Evolutionary conservation across 2,329 filamentous ascomycete genomes (phyloP), one percentile per base, ranked within the genome.

Genomic region (Exophiala spinifera): DNA sequence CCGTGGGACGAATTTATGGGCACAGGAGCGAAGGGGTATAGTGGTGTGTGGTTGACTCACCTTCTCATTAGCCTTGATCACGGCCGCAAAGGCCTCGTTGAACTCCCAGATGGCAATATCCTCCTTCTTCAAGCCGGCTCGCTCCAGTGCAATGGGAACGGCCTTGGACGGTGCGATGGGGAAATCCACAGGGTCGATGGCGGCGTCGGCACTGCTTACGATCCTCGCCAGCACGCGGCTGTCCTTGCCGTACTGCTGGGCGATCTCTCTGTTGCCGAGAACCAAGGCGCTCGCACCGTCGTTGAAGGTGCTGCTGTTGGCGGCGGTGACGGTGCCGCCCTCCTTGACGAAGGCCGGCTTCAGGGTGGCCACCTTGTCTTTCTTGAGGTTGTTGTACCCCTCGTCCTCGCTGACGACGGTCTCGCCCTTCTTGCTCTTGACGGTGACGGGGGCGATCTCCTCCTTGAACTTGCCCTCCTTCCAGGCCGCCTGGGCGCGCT

Each of bases 101-200:
- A 99, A 96, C 71, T 97, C 94, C 92, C 94, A 97, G 19, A 96
- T 77, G 4, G 92, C 86, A 43, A 99, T 90, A 71, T 97, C 88
- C 44, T 95, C 87, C 73, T 91, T 90, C 61, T 84, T 89, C 63
- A 99, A 91, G 10, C 92, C 91, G 1, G 94, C 94, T 53, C 91
- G 82, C 72, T 91, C 82, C 47, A 99, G 79, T 10, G 91, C 91
- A 65, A 96, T 84, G 2, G 92, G 91, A 0, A 97, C 92, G 4
- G 92, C 92, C 72, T 95, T 91, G 36, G 94, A 82, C 1, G 94
- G 94, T 1, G 94, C 94, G 42, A 96, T 79, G 13, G 94, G 91
- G 76, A 99, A 99, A 73, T 99, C 92, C 33, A 97, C 87, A 0
- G 94, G 80, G 62, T 95, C 90, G 51, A 94, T 82, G 4, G 94